phyloP scores from a whole-genome alignment of 108 stramenopile genomes.

The Fragilariopsis cylindrus region DNA sequence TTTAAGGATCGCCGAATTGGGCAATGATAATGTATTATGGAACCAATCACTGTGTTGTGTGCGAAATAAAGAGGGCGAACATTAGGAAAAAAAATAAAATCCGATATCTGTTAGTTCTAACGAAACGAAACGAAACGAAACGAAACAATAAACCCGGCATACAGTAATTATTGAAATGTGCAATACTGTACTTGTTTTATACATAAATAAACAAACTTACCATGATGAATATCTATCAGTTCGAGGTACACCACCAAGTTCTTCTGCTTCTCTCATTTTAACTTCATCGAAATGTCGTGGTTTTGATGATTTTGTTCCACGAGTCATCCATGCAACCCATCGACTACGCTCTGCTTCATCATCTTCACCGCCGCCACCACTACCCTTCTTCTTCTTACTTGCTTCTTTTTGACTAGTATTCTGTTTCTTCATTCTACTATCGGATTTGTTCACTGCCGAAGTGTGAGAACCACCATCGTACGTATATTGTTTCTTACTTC shows the following conservation, averaged over 20 bases:
- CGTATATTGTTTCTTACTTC: too few species aligned
- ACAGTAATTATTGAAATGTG: too few species aligned
- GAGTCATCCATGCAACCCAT: slow-evolving; percentile 49
- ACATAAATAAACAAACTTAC: slow-evolving; percentile 7
- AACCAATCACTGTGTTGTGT: slow-evolving; percentile 68
- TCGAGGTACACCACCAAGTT: slow-evolving; percentile 52
- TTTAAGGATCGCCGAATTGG: slow-evolving; percentile 75
- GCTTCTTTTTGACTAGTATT: not conserved
- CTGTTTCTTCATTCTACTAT: too few species aligned
- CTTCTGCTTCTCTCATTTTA: slow-evolving; percentile 50
- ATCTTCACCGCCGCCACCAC: not conserved
- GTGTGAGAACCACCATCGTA: too few species aligned
- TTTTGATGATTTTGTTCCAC: slow-evolving; percentile 32
- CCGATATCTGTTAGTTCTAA: not conserved
- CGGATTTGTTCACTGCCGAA: too few species aligned
- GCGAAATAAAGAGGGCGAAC: not conserved
- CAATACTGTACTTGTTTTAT: too few species aligned
- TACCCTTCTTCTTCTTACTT: not conserved
- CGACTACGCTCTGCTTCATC: slow-evolving; percentile 14
- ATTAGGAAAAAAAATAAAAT: not conserved
- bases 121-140: too few species aligned
- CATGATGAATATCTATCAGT: slow-evolving; percentile 52
- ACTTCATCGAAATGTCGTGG: slow-evolving; percentile 35
- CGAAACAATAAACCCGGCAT: not conserved
- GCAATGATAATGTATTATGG: slow-evolving; percentile 85